Evolutionary conservation across 306 rosid genomes (phyloP).

Genomic region (Nissolia schottii): DNA sequence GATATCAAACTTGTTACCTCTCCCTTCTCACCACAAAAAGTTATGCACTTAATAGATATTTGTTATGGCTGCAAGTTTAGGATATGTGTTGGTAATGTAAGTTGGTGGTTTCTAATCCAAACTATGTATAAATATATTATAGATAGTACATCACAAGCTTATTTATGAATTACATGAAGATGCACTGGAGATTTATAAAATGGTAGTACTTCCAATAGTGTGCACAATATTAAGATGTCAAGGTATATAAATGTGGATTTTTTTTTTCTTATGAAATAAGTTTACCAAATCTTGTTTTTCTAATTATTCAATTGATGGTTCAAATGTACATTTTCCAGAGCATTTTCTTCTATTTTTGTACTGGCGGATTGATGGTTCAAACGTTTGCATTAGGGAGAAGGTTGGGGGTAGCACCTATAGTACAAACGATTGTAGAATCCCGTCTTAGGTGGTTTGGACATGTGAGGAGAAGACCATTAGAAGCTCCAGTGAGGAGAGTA

Average conservation of each 20-base stretch:
- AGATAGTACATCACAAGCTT: background rate
- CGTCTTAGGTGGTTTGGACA: too few relatives aligned
- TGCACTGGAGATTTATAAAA: background rate
- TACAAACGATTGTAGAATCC: too few relatives aligned
- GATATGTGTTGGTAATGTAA: background rate
- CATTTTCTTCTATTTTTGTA: background rate
- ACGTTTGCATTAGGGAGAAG: too few relatives aligned
- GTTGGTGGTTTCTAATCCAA: background rate
- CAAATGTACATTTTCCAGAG: background rate
- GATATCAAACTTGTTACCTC: background rate
- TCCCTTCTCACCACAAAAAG: background rate
- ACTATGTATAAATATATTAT: background rate
- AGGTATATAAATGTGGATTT: background rate
- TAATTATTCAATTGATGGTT: background rate
- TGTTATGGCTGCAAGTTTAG: background rate
- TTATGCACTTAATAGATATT: background rate
- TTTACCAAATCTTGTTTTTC: background rate
- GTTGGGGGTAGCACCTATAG: too few relatives aligned
- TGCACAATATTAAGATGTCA: background rate
- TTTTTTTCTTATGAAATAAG: background rate
- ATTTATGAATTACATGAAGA: conserved; percentile 11
- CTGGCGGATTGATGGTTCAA: too few relatives aligned
- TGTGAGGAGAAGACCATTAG: too few relatives aligned
- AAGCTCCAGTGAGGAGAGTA: too few relatives aligned
- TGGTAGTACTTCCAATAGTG: background rate